Evolutionary conservation across 352 stramenopile genomes (phyloP).

Genomic region (Globisporangium abappressorium): DNA sequence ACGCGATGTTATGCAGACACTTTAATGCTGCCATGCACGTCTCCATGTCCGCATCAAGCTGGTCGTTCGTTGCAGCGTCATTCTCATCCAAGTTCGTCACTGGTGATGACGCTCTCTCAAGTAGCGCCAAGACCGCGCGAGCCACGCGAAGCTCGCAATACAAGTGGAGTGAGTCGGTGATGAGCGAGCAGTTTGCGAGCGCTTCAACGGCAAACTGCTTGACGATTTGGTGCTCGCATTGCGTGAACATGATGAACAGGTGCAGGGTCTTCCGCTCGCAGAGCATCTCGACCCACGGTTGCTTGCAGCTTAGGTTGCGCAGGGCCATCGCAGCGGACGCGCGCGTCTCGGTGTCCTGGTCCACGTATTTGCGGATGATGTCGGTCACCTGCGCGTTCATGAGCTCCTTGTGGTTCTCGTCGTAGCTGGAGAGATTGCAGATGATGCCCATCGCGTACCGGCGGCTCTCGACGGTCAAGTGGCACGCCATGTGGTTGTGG

Average conservation of each 20-base stretch:
- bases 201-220: constrained; percentile 64
- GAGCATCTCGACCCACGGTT: constrained; percentile 79
- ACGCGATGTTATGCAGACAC: constrained; percentile 61
- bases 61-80: background rate
- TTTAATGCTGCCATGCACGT: constrained; percentile 70
- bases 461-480: constrained; percentile 42
- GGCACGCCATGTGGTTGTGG: constrained; percentile 2
- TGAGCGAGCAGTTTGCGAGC: constrained; percentile 72
- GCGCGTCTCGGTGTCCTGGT: constrained; percentile 62
- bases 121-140: constrained; percentile 41
- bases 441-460: constrained; percentile 65
- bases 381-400: constrained; percentile 71
- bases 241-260: constrained; percentile 55
- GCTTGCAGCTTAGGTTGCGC: constrained; percentile 66
- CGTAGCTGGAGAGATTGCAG: constrained; percentile 72
- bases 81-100: background rate
- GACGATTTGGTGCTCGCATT: constrained; percentile 49
- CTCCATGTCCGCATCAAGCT: constrained; percentile 19
- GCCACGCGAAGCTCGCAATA: constrained; percentile 66
- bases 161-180: constrained; percentile 70
- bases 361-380: constrained; percentile 68
- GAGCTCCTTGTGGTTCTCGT: constrained; percentile 79
- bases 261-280: constrained; percentile 68
- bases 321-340: constrained; percentile 71
- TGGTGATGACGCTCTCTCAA: constrained; percentile 26